These are phyloP conservation scores for Aphanocladium album DNA, from an alignment of 2,329 filamentous ascomycete species.

Conservation along the genomic window DNA sequence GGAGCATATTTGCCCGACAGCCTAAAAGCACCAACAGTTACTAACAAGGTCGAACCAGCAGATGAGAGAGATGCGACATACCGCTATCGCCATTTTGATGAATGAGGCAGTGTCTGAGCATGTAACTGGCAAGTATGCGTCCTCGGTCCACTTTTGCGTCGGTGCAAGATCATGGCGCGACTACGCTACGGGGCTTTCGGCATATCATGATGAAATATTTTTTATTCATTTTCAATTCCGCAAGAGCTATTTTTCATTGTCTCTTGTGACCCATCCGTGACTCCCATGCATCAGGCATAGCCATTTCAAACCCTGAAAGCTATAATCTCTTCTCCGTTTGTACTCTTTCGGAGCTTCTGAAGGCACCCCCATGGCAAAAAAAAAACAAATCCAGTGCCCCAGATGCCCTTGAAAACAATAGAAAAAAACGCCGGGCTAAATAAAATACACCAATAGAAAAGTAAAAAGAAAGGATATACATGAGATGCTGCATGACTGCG, in stretches of 20 bases:
- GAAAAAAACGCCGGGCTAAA: slow-evolving; percentile 29
- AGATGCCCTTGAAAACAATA: neutral
- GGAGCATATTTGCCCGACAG: slow-evolving; percentile 84
- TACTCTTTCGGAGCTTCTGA: neutral
- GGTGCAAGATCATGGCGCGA: neutral
- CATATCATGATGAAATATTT: neutral
- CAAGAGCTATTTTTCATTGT: slow-evolving; percentile 3
- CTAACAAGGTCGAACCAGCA: neutral
- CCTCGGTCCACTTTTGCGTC: slow-evolving; percentile 7
- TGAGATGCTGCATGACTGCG: neutral
- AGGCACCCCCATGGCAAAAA: slow-evolving; percentile 3
- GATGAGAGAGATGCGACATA: slow-evolving; percentile 14
- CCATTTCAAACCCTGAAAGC: neutral
- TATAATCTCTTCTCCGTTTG: neutral
- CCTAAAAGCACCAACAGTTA: slow-evolving; percentile 43
- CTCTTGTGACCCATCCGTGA: slow-evolving; percentile 8
- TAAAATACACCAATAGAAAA: slow-evolving; percentile 25
- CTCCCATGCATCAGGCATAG: slow-evolving; percentile 5
- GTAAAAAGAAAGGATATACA: slow-evolving; percentile 16
- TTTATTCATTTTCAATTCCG: slow-evolving; percentile 4
- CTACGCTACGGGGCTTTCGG: neutral
- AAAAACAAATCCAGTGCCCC: neutral
- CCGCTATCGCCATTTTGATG: slow-evolving; percentile 24
- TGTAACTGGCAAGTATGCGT: slow-evolving; percentile 1
- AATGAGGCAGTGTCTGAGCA: neutral